Evolutionary conservation across 2,329 filamentous ascomycete species (phyloP), one percentile per base, ranked within the genome.

Genomic region (Trichophyton verrucosum): DNA sequence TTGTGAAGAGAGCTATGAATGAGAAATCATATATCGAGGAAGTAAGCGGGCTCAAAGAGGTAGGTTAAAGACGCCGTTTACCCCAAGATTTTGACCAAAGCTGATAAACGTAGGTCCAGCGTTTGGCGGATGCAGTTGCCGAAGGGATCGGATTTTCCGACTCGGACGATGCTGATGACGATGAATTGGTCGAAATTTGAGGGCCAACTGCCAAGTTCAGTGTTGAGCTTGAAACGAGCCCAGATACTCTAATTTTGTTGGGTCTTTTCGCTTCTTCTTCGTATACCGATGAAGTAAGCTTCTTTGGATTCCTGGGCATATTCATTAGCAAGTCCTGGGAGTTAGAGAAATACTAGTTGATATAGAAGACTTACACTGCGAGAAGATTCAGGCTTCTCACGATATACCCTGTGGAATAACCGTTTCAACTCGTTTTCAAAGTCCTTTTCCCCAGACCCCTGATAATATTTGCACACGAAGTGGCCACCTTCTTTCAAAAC

Each of bases 401-500:
- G 81, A 68, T 87, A 80, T 1, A 99, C 94, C 66, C 83, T 88
- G 17, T 78, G 76, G 71, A 99, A 99, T 67, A 96, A 76, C 57
- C 80, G 83, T 71, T 83, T 89, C 46, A 99, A 78, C 66, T 83
- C 83, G 63, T 75, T 79, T 76, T 96, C 90, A 9, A 99, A 75
- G 1, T 77, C 78, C 74, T 88, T 91, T 69, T 97, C 92, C 73
- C 96, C 91, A 3, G 80, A 73, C 2, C 94, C 94, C 72, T 95
- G 89, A 73, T 97, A 99, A 74, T 95, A 99, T 74, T 99, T 99
- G 81, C 92, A 96, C 51, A 99, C 82, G 68, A 99, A 96, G 72
- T 95, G 87, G 1, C 95, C 94, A 20, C 89, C 90, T 2, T 82
- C 75, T 67, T 83, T 86, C 22, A 99, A 80, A 6, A 89, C 94